phyloP scores from a whole-genome alignment of 1,284 basidiomycete species.

The Rhodotorula sp. region DNA sequence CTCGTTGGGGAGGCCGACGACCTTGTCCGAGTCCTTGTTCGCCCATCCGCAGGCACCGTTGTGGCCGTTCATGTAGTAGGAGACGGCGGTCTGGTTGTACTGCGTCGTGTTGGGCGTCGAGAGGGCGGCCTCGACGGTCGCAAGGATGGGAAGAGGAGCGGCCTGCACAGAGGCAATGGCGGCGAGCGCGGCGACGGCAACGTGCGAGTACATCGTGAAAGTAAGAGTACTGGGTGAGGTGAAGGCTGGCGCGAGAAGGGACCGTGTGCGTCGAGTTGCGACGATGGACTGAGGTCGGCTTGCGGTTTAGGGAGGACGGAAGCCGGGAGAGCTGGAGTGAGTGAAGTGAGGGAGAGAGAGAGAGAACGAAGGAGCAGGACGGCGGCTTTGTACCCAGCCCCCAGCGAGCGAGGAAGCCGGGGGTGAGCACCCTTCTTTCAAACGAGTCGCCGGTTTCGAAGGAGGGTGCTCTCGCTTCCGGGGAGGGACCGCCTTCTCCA shows the following conservation, averaged over 20 bases:
- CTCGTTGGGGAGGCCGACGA: slow-evolving; percentile 40
- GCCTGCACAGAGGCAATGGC: slow-evolving; percentile 7
- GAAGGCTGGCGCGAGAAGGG: not conserved
- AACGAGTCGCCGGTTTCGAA: not conserved
- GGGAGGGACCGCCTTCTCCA: not conserved
- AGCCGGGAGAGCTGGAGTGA: not conserved
- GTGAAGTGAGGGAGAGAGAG: not conserved
- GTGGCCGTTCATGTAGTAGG: slow-evolving; percentile 26
- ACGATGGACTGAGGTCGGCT: not conserved
- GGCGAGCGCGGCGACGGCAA: slow-evolving; percentile 23
- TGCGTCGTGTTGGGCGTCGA: slow-evolving; percentile 13
- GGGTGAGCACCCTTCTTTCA: not conserved
- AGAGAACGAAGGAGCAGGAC: not conserved
- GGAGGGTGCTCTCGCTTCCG: slow-evolving; percentile 3
- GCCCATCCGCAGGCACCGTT: slow-evolving; percentile 38
- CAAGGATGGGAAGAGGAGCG: not conserved
- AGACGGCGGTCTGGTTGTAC: not conserved
- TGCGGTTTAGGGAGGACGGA: not conserved
- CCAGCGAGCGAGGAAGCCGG: not conserved
- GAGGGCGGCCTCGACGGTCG: slow-evolving; percentile 19
- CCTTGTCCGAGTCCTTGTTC: slow-evolving; percentile 28
- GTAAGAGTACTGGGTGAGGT: not conserved
- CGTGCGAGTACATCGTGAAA: slow-evolving; percentile 13
- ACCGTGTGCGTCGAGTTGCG: not conserved
- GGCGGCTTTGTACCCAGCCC: not conserved